Evolutionary conservation across 129 eudicot genomes (phyloP), one percentile per base, ranked within the genome.

Genomic region (Deinandra increscens): DNA sequence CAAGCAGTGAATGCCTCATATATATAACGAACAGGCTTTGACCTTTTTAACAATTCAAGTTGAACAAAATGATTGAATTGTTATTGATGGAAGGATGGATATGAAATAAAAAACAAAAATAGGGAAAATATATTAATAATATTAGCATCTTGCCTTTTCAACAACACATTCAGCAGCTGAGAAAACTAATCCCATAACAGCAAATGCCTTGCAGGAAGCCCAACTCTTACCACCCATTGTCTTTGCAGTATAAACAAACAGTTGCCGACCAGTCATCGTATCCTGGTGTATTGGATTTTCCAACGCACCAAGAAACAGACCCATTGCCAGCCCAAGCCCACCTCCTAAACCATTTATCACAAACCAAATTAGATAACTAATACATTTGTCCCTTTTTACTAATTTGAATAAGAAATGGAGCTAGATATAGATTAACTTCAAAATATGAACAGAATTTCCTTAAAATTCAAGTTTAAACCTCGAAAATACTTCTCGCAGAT

Each of bases 141-240:
- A 26, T 31, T 19, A 9, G 56, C 50, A 61, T 9, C 43, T 31
- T 70, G 78, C 97, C 99, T 83, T 89, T 80, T 94, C 97, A 75
- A 89, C 88, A 55, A 85, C 84, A 74, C 99, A 94, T 79, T 94
- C 99, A 66, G 96, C 80, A 61, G 93, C 91, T 0, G 99, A 94
- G 81, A 85, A 94, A 37, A 89, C 38, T 23, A 87, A 74, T 9
- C 99, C 99, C 97, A 94, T 89, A 38, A 89, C 81, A 60, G 99
- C 97, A 83, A 94, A 94, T 6, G 93, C 74, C 69, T 94, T 94
- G 82, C 99, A 94, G 68, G 90, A 83, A 68, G 81, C 69, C 99
- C 97, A 94, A 44, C 97, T 89, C 77, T 92, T 83, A 50, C 88
- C 74, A 37, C 99, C 97, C 99, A 93, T 93, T 77, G 83, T 90